Conservation (phyloP, 495 filamentous ascomycete species). For the Penicillium dipodomyicola region DNA sequence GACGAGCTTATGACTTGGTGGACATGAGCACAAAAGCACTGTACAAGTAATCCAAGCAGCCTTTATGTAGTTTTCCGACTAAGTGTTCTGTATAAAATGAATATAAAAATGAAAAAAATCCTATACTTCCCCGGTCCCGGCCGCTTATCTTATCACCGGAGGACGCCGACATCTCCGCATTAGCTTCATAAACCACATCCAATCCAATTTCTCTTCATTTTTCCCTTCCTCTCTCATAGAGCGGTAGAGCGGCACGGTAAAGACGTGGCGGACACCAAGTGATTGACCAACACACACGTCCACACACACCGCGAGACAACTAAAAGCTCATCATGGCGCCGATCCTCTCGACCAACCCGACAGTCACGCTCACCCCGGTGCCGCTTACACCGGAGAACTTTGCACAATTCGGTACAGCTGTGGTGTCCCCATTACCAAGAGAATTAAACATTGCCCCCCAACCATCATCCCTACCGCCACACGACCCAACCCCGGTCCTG, state of each 20-base stretch:
- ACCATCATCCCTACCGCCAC: constrained; percentile 40
- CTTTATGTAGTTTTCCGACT: background rate
- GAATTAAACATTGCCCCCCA: constrained; percentile 46
- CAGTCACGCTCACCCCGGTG: constrained; percentile 44
- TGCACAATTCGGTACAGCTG: constrained; percentile 77
- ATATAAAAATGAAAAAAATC: background rate
- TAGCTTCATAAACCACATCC: constrained; percentile 1
- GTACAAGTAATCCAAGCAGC: background rate
- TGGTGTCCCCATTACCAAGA: constrained; percentile 65
- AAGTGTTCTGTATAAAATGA: background rate
- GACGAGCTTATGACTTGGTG: background rate
- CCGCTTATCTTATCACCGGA: constrained; percentile 16
- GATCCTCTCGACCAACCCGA: constrained; percentile 34
- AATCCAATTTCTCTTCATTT: background rate
- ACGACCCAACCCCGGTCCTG: constrained; percentile 36
- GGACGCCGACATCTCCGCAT: constrained; percentile 12
- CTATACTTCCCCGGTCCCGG: constrained; percentile 6
- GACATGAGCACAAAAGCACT: background rate
- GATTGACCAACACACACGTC: background rate
- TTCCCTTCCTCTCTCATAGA: background rate
- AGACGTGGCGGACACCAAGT: background rate
- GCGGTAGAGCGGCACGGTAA: background rate
- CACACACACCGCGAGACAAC: background rate
- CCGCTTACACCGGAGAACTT: constrained; percentile 67
- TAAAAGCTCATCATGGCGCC: constrained; percentile 24